Base-by-base conservation (phyloP, 1,284 basidiomycete species). In the Tilletiopsis washingtonensis region DNA sequence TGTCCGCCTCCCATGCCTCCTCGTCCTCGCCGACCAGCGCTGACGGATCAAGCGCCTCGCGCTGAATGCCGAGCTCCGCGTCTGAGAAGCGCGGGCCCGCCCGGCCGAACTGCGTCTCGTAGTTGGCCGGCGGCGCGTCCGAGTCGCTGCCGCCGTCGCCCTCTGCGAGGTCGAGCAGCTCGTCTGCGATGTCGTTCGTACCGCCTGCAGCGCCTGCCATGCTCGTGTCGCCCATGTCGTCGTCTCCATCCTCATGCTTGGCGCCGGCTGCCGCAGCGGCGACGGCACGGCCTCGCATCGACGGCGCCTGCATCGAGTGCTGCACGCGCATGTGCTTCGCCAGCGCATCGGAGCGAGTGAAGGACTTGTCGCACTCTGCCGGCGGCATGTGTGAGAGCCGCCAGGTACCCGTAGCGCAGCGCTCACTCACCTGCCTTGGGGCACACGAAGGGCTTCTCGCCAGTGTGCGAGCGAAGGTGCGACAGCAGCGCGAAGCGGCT, bases 401-500 rank as follows among this genome's bases (percentile, higher is more conserved):
- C n/a, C 15, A 23, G 15, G 40, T 42, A 41, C n/a, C 2, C 14
- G n/a, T n/a, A n/a, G n/a, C 40, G 36, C 42, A 52, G 44, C 27
- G 21, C 44, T 14, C 46, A 76, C 80, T 60, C 55, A 85, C 86
- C 86, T 67, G 86, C 83, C 54, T 81, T 76, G 2, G 83, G 77
- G 68, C 88, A 91, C n/a, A 81, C 83, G 64, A 88, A 91, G 0
- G 88, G 88, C 67, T 90, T 90, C 74, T 91, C 89, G 41, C 88
- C 88, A 0, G 89, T 91, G 67, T 91, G 88, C n/a, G 62, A 66
- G 32, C 70, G 46, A 81, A 87, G 81, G 68, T 91, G 89, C 7
- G 85, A 85, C 56, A 90, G 82, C 27, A 91, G 80, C 4, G 88
- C 88, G 59, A 90, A 91, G 14, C 86, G 82, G 5, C 85, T 88